These are phyloP conservation scores for Lepidopterella palustris DNA, from an alignment of 495 filamentous ascomycete genomes.

Conservation along the genomic window DNA sequence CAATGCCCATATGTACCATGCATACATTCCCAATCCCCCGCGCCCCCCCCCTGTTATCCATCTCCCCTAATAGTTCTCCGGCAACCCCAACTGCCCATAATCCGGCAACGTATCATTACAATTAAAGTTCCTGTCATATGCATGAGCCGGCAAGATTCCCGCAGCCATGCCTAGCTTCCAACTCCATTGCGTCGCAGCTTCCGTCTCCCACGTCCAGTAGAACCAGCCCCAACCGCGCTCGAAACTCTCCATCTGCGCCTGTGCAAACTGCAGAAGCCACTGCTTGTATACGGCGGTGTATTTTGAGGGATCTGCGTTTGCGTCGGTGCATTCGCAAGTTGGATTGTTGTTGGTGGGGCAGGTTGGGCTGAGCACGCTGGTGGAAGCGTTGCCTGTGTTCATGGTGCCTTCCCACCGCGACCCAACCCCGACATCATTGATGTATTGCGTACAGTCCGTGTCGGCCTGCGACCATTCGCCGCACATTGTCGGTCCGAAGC, in stretches of 20 bases:
- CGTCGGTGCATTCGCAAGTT: conserved; percentile 63
- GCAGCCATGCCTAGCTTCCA: conserved; percentile 79
- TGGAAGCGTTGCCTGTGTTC: conserved; percentile 50
- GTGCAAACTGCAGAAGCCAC: conserved; percentile 82
- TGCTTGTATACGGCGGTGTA: conserved; percentile 75
- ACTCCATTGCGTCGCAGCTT: conserved; percentile 84
- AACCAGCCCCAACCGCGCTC: conserved; percentile 94
- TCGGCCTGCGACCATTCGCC: conserved; percentile 98
- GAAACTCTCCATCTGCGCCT: conserved; percentile 91
- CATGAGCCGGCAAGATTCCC: conserved; percentile 74
- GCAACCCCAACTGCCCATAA: conserved; percentile 54
- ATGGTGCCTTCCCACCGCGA: conserved; percentile 86
- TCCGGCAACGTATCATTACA: conserved; percentile 64
- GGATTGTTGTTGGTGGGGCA: conserved; percentile 58
- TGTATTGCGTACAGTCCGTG: conserved; percentile 81
- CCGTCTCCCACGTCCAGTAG: conserved; percentile 92
- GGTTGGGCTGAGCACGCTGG: conserved; percentile 51
- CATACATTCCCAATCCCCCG: neutral
- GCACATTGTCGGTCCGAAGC: conserved; percentile 94
- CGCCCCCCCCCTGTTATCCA: too few relatives aligned
- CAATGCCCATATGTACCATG: neutral
- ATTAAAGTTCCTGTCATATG: conserved; percentile 67
- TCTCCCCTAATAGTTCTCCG: conserved; percentile 59
- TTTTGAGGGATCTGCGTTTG: conserved; percentile 62
- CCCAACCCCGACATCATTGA: conserved; percentile 86